phyloP scores from a whole-genome alignment of 1,284 basidiomycete species.

The Leccinum pachyderme region DNA sequence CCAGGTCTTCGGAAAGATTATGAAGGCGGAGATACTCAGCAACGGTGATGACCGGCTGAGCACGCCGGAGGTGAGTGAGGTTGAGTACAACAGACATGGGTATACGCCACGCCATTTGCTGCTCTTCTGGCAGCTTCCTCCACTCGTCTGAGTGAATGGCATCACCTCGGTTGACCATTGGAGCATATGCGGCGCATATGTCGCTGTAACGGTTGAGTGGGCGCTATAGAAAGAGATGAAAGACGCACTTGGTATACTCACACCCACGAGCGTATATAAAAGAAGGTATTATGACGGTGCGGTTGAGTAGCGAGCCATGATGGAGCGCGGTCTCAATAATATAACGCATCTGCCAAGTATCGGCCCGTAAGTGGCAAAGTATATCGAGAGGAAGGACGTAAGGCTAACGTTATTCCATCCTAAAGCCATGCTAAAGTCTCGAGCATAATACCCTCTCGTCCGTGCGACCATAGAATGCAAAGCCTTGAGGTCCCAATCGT shows the following conservation, averaged over 20 bases:
- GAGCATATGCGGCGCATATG: slow-evolving; percentile 35
- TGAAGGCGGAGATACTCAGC: slow-evolving; percentile 47
- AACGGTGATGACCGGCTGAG: slow-evolving; percentile 40
- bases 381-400: not conserved
- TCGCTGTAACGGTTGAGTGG: slow-evolving; percentile 10
- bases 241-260: slow-evolving; percentile 35
- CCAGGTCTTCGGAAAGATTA: slow-evolving; percentile 31
- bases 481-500: slow-evolving; percentile 22
- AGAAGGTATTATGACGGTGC: slow-evolving; percentile 40
- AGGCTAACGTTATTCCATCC: slow-evolving; percentile 35
- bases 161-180: slow-evolving; percentile 43
- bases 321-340: slow-evolving; percentile 41
- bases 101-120: slow-evolving; percentile 43
- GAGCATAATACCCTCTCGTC: slow-evolving; percentile 32
- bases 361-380: slow-evolving; percentile 12
- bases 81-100: slow-evolving; percentile 45
- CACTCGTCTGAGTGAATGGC: slow-evolving; percentile 41
- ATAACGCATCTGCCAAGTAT: slow-evolving; percentile 35
- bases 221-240: not conserved
- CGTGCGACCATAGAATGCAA: slow-evolving; percentile 22
- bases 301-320: slow-evolving; percentile 38
- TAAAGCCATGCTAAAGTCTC: slow-evolving; percentile 32
- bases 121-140: slow-evolving; percentile 39
- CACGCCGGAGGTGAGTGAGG: slow-evolving; percentile 40
- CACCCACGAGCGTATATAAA: slow-evolving; percentile 42